These are phyloP conservation scores for Clarireedia hainanense DNA, from an alignment of 2,329 filamentous ascomycete genomes.

Conservation along the genomic window DNA sequence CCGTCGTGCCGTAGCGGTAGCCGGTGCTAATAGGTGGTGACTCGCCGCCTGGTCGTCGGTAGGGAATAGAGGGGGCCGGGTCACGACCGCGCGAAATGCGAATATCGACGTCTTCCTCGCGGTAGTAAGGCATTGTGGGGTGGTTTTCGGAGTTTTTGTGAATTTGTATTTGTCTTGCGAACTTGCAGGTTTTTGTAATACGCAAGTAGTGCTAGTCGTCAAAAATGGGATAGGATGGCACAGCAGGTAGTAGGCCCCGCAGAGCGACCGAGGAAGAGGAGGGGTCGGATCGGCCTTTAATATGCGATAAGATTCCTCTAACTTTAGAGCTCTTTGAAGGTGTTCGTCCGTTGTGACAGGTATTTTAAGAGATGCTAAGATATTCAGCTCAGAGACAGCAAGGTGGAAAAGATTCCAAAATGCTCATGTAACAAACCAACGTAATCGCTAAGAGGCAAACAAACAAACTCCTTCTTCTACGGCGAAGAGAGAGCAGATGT, in stretches of 20 bases:
- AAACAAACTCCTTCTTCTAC: neutral
- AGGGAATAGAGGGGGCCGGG: slow-evolving; percentile 29
- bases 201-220: no score
- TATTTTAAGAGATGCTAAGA: no score
- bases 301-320: slow-evolving; percentile 1
- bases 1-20: slow-evolving; percentile 6
- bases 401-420: no score
- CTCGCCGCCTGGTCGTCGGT: slow-evolving; percentile 20
- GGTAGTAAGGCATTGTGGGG: slow-evolving; percentile 31
- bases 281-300: neutral
- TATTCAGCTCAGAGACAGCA: no score
- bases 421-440: neutral
- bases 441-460: neutral
- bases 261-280: slow-evolving; percentile 1
- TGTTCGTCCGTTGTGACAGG: no score
- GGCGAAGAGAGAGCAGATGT: neutral
- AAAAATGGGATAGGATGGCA: neutral
- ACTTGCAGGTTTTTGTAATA: neutral
- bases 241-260: neutral
- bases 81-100: slow-evolving; percentile 31
- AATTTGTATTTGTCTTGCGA: neutral
- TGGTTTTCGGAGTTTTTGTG: neutral
- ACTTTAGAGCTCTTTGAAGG: neutral
- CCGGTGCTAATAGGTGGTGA: slow-evolving; percentile 26
- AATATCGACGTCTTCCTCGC: slow-evolving; percentile 49